Percentiles rank a stretch among this genome's conserved stretches.
phyloP scores from a whole-genome alignment of 208 protist genomes.

The Porcisia deanei region DNA sequence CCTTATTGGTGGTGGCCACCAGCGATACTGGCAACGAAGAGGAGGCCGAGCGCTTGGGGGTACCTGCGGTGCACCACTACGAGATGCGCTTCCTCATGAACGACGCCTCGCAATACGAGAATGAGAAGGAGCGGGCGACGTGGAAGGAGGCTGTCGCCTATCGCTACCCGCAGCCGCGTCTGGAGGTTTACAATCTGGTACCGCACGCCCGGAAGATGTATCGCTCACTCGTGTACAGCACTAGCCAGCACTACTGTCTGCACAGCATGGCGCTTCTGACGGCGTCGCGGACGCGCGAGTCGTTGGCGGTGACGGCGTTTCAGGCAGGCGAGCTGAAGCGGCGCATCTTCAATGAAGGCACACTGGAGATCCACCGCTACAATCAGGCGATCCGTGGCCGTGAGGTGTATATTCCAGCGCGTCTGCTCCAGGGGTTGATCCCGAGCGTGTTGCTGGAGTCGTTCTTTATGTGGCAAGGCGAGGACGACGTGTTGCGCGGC shows the following conservation, averaged over 20 bases:
- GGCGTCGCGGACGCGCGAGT: constrained; percentile 32
- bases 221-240: constrained; percentile 73
- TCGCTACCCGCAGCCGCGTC: constrained; percentile 44
- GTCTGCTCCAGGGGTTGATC: constrained; percentile 77
- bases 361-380: constrained; percentile 76
- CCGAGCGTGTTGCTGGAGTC: constrained; percentile 75
- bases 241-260: constrained; percentile 70
- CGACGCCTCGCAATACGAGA: constrained; percentile 62
- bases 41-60: constrained; percentile 1
- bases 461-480: constrained; percentile 84
- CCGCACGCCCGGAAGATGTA: constrained; percentile 77
- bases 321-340: constrained; percentile 67
- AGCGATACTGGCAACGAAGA: constrained; percentile 6
- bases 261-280: constrained; percentile 58
- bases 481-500: constrained; percentile 77
- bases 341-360: constrained; percentile 53
- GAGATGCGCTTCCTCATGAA: constrained; percentile 66
- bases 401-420: constrained; percentile 74
- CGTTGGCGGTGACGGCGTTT: constrained; percentile 43
- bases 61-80: constrained; percentile 24
- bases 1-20: constrained; percentile 4
- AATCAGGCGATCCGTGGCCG: constrained; percentile 46
- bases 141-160: constrained; percentile 86
- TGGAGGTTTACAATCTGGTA: constrained; percentile 80
- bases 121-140: constrained; percentile 59